These are phyloP conservation scores for Groenewaldozyma salmanticensis DNA, from an alignment of 805 yeast species.

Conservation along the genomic window DNA sequence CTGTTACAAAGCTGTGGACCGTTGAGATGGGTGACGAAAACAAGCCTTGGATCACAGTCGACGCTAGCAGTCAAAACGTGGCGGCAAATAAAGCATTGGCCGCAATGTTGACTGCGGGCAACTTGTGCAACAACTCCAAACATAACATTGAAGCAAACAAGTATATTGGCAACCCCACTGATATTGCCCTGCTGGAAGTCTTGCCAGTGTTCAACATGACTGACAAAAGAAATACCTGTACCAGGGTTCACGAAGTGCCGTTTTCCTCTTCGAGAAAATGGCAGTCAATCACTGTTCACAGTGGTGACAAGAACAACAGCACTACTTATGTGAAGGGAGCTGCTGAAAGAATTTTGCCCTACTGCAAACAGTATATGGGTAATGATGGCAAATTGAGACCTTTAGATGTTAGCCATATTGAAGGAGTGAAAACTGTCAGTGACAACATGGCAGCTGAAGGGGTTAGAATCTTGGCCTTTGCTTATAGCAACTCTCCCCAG, in stretches of 20 bases:
- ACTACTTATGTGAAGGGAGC: constrained; percentile 81
- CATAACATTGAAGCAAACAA: constrained; percentile 47
- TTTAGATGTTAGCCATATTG: constrained; percentile 41
- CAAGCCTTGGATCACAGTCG: constrained; percentile 13
- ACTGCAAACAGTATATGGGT: constrained; percentile 51
- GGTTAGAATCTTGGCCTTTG: constrained; percentile 76
- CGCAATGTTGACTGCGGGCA: constrained; percentile 22
- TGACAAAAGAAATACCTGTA: constrained; percentile 52
- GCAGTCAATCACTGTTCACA: constrained; percentile 72
- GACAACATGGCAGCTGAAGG: constrained; percentile 69
- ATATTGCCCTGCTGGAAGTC: constrained; percentile 77
- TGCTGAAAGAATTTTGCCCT: constrained; percentile 55
- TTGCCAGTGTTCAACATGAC: constrained; percentile 59
- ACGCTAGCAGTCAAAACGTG: background rate
- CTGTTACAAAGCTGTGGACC: constrained; percentile 77
- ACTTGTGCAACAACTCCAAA: constrained; percentile 28
- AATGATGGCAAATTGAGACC: constrained; percentile 51
- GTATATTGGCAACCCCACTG: constrained; percentile 88
- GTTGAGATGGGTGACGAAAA: constrained; percentile 34
- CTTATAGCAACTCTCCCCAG: constrained; percentile 32
- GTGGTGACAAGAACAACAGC: constrained; percentile 47
- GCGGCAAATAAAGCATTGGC: constrained; percentile 12
- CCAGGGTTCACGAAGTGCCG: constrained; percentile 66
- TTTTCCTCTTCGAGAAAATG: constrained; percentile 77
- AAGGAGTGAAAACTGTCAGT: constrained; percentile 46